phyloP scores from a whole-genome alignment of 495 filamentous ascomycete species.

The Talaromyces trachyspermus region DNA sequence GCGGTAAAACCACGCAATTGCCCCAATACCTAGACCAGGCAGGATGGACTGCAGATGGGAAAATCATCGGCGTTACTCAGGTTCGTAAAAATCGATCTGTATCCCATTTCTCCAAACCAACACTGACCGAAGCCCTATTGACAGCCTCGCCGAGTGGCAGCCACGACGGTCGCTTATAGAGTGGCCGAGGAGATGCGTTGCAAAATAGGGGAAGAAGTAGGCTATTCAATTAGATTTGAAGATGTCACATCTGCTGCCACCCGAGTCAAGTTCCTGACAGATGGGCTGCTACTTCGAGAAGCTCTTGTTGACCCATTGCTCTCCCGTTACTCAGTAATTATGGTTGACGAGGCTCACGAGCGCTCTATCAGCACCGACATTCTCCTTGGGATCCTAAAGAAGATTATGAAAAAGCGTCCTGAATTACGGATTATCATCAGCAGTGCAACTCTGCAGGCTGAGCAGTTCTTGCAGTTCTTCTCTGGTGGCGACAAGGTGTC shows the following conservation, averaged over 20 bases:
- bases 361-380: constrained; percentile 91
- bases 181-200: constrained; percentile 92
- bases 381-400: constrained; percentile 88
- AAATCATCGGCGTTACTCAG: constrained; percentile 85
- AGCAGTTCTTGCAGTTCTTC: constrained; percentile 84
- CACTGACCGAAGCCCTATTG: constrained; percentile 15
- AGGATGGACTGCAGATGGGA: constrained; percentile 81
- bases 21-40: constrained; percentile 82
- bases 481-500: constrained; percentile 40
- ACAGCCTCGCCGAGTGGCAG: constrained; percentile 86
- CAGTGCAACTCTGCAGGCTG: constrained; percentile 89
- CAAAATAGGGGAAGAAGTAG: constrained; percentile 88
- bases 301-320: constrained; percentile 88
- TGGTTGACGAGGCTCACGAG: constrained; percentile 98
- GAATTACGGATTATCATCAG: constrained; percentile 88
- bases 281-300: constrained; percentile 90
- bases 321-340: constrained; percentile 91
- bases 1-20: constrained; percentile 84
- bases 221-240: constrained; percentile 95
- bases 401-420: constrained; percentile 73
- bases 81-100: constrained; percentile 38
- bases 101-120: background rate
- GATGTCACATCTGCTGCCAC: constrained; percentile 86
- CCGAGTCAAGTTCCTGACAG: constrained; percentile 91
- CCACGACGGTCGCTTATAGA: constrained; percentile 81